Base-by-base conservation (phyloP, 371 early-diverging fungal species). In the Apophysomyces trapeziformis region DNA sequence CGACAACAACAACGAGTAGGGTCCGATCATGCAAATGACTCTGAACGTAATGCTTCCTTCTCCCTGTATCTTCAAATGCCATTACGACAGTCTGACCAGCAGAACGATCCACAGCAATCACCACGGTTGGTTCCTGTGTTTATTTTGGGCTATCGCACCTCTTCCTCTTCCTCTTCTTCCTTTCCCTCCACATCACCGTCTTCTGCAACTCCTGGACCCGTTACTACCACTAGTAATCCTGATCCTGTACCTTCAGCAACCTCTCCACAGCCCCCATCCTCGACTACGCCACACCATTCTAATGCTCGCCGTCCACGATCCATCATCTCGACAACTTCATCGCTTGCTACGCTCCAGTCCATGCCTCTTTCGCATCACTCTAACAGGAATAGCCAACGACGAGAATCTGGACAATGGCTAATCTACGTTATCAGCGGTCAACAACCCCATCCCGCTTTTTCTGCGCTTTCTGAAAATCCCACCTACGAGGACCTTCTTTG, bases 401-500 rank as follows among this genome's bases (percentile, higher is more conserved):
- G 54, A 2, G 54, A 50, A 21, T 45, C 45, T 36, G 74, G 71
- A 0, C 79, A 74, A 66, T 80, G 81, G 81, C 38, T 80, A 2
- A 71, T 80, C 38, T 80, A 80, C 68, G 73, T 77, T 8, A 46
- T 75, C 26, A 75, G 76, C 56, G 72, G 68, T 21, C 56, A 57
- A 5, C 47, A 67, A 18, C 46, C 35, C 16, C 64, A 43, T 38
- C 38, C 65, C 9, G 47, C 67, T 13, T 36, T 69, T 3, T 66
- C 64, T 36, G 35, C 62, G 3, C 43, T 77, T 5, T 72, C 73
- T 12, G 80, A 80, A 14, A 78, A 76, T 45, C 74, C 78, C 2
- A 74, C 69, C 39, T 90, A 87, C 61, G 90, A 90, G 60, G 90
- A 88, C 57, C 64, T 90, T n/a, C 62, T 87, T 58, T 69, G 73